phyloP scores from a whole-genome alignment of 768 basidiomycete species.

The Leccinum variicolor region DNA sequence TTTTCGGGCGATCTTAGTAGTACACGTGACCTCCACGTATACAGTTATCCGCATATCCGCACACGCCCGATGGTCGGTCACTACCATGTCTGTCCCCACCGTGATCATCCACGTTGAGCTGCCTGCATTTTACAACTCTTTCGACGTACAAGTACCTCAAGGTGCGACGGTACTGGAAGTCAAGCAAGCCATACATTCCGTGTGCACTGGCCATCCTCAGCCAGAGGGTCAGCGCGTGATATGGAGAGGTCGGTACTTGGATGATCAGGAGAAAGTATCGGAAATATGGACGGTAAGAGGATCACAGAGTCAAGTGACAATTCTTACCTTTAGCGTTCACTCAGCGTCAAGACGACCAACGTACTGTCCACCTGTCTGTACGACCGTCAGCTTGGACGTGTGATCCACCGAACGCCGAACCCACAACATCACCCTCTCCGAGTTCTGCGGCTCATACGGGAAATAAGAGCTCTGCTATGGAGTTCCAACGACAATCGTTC shows the following conservation, averaged over 20 bases:
- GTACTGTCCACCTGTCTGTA: conserved; percentile 73
- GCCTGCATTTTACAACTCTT: conserved; percentile 70
- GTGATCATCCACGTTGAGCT: conserved; percentile 62
- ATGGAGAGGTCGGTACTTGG: conserved; percentile 67
- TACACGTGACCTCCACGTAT: conserved; percentile 34
- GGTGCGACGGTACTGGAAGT: conserved; percentile 55
- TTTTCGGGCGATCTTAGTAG: too few species aligned
- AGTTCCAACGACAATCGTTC: conserved; percentile 1
- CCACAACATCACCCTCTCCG: conserved; percentile 12
- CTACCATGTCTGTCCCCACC: conserved; percentile 27
- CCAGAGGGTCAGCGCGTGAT: conserved; percentile 75
- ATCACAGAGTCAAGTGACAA: neutral
- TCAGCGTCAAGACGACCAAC: conserved; percentile 55
- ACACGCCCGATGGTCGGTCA: neutral
- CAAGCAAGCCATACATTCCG: conserved; percentile 59
- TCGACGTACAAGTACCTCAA: conserved; percentile 48
- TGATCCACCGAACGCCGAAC: conserved; percentile 40
- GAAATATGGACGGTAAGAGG: conserved; percentile 66
- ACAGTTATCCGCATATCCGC: neutral
- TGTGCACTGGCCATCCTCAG: conserved; percentile 62
- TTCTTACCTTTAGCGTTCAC: conserved; percentile 4
- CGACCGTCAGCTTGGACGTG: conserved; percentile 73
- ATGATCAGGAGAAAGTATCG: conserved; percentile 60
- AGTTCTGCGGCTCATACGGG: neutral
- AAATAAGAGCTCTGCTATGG: neutral